Evolutionary conservation across 495 filamentous ascomycete genomes (phyloP), one percentile per base, ranked within the genome.

Genomic region (Cercophora sp.): DNA sequence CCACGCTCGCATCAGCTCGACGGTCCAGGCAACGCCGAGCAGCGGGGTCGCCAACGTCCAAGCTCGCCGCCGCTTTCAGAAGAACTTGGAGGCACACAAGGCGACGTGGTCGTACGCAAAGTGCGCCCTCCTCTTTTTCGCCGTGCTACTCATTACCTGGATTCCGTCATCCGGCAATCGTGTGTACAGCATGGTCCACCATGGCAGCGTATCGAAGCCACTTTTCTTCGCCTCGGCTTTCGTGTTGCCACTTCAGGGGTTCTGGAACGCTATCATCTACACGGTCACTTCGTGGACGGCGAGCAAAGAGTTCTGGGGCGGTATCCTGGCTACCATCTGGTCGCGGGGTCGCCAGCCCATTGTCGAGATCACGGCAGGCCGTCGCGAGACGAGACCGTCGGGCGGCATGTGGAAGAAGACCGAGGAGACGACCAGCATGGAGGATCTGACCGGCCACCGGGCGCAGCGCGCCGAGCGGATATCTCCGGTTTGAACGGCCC

Each of bases 251-350:
- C 72, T 91, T 0, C 89, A 94, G 62, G 89, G 89, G 1, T 90
- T 92, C 63, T 92, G 88, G 85, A 95, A 94, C 62, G 80, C 83
- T 22, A 62, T 88, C 44, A 89, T 95, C 52, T 95, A 94, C 70
- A 63, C 82, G 3, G 81, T 80, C 15, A 89, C 87, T 1, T 81
- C 73, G 20, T 76, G 71, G 71, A 56, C 63, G 22, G 76, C 76
- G 3, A 75, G 72, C 51, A 67, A 67, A 55, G 53, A 61, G 15
- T 59, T 75, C 3, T 64, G 61, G 53, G 55, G 54, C 0, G 56
- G 42, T 13, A 25, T 59, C 9, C 31, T 45, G 13, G 11, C 26
- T n/a, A 20, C n/a, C 6, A 18, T 39, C 5, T 46, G 32, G 31
- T 23, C 13, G 10, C 4, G 41, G 0, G 32, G 41, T 5, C n/a